Base-by-base conservation (phyloP, 331 rosid genomes). In the Acacia pycnantha region DNA sequence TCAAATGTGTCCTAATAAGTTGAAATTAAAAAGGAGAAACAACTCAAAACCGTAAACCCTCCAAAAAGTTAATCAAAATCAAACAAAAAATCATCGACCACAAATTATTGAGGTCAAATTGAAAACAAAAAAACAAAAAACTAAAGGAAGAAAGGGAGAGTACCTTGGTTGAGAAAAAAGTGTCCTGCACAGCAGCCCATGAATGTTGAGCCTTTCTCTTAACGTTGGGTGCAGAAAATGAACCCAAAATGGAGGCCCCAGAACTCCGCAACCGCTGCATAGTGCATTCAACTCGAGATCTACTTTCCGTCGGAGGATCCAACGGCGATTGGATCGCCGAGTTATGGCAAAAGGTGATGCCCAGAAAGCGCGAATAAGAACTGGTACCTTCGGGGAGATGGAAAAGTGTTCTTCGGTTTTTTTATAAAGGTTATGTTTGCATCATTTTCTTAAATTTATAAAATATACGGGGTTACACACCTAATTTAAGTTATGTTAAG, bases 181-280 rank as follows among this genome's bases (percentile, higher is more conserved):
- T 91, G 66, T 96, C 99, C 84, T 96, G 91, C 48, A 91, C 61
- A 15, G 98, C 95, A 44, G 87, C 86, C 90, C 91, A 88, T 75
- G 97, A 91, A 87, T 93, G 89, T 5, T 59, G 81, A 81, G 90
- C 92, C 85, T 87, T 93, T 78, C 83, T 88, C 87, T 80, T 92
- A 12, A 92, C 48, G 76, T 82, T 85, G 8, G 98, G 85, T n/a
- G 76, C 76, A 22, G 90, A 65, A 11, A 56, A 75, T 43, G 84
- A 81, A 75, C 86, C 62, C 2, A 85, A 76, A 53, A 84, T 71
- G 29, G 76, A 71, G 76, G 76, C 29, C 56, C 76, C 31, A 11
- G 95, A 87, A 83, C 85, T 81, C 83, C 88, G 88, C 2, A 93
- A 51, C 41, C 97, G 91, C 79, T 93, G 90, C 97, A 93, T 94